Conservation (phyloP, 2,329 filamentous ascomycete species). For the Graphiopsis chlorocephala region DNA sequence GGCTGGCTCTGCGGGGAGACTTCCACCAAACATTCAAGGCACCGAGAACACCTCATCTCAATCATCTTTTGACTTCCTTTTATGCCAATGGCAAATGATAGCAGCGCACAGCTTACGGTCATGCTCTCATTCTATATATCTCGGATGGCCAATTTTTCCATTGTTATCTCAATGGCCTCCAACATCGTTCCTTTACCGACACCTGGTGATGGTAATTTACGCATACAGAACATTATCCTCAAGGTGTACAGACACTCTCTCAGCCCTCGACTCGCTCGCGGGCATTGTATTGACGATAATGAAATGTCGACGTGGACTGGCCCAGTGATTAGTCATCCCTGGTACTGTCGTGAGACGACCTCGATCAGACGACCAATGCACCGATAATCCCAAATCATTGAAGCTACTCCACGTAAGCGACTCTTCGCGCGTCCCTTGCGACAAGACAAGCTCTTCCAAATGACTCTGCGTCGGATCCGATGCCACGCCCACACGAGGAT, state of each 20-base stretch:
- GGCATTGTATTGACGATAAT: background rate
- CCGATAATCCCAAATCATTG: background rate
- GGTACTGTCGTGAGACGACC: background rate
- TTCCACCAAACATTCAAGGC: background rate
- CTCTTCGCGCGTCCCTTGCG: background rate
- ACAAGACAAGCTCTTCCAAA: background rate
- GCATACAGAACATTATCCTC: background rate
- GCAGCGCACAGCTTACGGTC: too few relatives aligned
- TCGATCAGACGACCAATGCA: background rate
- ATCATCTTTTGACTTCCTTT: background rate
- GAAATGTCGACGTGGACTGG: background rate
- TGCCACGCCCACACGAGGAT: background rate
- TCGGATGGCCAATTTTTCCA: too few relatives aligned
- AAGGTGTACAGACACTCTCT: background rate
- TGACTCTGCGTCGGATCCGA: background rate
- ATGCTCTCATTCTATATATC: too few relatives aligned
- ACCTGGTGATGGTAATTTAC: background rate
- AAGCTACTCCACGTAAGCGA: background rate
- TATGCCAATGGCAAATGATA: background rate
- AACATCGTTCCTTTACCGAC: too few relatives aligned
- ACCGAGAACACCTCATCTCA: too few relatives aligned
- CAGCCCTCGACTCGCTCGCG: background rate
- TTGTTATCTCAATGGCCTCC: too few relatives aligned
- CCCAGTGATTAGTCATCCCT: background rate
- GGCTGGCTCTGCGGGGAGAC: background rate